Evolutionary conservation across 768 basidiomycete species (phyloP), one percentile per base, ranked within the genome.

Genomic region (Termitomyces heimii): DNA sequence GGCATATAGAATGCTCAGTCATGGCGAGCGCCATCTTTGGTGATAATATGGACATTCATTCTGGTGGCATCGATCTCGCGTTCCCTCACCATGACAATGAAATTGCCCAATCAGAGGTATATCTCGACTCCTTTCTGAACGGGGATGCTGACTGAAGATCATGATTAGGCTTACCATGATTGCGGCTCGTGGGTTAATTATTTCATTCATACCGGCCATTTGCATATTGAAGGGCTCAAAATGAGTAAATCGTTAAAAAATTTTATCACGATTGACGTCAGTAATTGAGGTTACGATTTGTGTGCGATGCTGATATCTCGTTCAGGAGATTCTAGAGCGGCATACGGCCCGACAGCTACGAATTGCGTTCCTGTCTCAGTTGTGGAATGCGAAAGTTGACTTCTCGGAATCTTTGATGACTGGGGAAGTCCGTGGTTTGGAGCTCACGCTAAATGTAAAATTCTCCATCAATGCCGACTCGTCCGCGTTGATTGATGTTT

Each of bases 71-170:
- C 40, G 97, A 99, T 73, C 78, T 99, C 49, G 90, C 93, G n/a
- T 99, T 99, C 74, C 97, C 97, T 5, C 97, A 99, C 74, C 97
- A 99, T 68, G 96, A 98, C 70, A 99, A 99, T 69, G 97, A 99
- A 74, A 82, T 99, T 66, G 97, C 97, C 0, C 97, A 99, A 71
- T 86, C 92, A 50, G 97, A 98, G 85, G 96, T 87, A 62, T 64
- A 71, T 50, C 29, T 37, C 32, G 13, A 20, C 24, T 52, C n/a
- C 20, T 22, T 48, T 32, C 44, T 29, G 13, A 29, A 6, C 44
- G 26, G 31, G 35, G 26, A 39, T 56, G 29, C 28, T 44, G 3
- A 53, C 43, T 40, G 7, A 53, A 35, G 16, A 18, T 14, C 20
- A 26, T 60, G 5, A 26, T 24, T 58, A 98, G 95, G 96, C 97